Conservation (phyloP, 2,329 filamentous ascomycete genomes). For the Calonectria montana region DNA sequence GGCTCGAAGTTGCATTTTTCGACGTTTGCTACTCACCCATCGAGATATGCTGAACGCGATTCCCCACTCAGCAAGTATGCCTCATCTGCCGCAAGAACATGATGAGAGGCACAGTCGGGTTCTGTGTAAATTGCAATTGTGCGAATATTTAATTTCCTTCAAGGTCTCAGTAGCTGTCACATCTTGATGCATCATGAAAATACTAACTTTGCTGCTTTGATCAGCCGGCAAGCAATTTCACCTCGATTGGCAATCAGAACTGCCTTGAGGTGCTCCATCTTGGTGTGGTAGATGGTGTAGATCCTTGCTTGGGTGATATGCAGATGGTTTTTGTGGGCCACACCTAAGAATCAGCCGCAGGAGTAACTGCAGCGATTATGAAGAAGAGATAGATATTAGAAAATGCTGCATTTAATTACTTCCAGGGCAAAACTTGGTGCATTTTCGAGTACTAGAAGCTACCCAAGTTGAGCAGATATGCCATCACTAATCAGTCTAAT, state of each 20-base stretch:
- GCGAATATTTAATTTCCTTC: constrained; percentile 59
- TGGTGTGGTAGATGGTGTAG: neutral
- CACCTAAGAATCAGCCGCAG: neutral
- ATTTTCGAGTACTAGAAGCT: neutral
- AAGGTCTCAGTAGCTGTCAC: constrained; percentile 2
- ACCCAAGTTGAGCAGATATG: neutral
- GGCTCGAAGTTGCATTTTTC: neutral
- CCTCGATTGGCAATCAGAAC: constrained; percentile 70
- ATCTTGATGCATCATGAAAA: constrained; percentile 51
- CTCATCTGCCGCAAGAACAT: constrained; percentile 58
- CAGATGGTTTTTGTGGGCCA: neutral
- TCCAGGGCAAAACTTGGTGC: neutral
- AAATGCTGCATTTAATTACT: constrained; percentile 3
- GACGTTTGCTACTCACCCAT: constrained; percentile 41
- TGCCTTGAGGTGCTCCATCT: constrained; percentile 20
- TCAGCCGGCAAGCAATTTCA: constrained; percentile 63
- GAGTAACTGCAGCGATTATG: neutral
- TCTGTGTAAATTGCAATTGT: constrained; percentile 67
- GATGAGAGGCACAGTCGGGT: constrained; percentile 62
- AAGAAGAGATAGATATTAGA: neutral
- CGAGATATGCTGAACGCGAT: constrained; percentile 43
- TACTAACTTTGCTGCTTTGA: constrained; percentile 23
- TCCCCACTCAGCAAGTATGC: constrained; percentile 61
- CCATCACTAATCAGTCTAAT: neutral
- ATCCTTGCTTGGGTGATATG: neutral